phyloP scores from a whole-genome alignment of 768 basidiomycete species.

The Xanthoconium purpureum region DNA sequence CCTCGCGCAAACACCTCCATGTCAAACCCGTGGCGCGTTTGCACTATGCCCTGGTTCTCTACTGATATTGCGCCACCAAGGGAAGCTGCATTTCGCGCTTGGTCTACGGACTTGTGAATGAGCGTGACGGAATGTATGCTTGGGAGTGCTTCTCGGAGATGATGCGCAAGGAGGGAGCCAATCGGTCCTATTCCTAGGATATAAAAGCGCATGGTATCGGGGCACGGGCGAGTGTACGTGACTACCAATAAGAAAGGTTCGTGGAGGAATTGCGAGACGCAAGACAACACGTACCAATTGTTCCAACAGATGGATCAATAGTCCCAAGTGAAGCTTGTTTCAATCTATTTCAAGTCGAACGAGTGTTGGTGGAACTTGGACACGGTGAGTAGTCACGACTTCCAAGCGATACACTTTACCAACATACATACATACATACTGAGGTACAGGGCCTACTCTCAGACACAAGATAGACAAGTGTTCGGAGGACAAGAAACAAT shows the following conservation, averaged over 20 bases:
- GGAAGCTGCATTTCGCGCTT: constrained; percentile 35
- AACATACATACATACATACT: too few relatives aligned
- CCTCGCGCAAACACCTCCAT: constrained; percentile 46
- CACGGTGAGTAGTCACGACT: too few relatives aligned
- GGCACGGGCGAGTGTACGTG: neutral
- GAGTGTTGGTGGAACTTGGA: too few relatives aligned
- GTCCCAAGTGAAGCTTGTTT: neutral
- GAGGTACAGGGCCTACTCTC: too few relatives aligned
- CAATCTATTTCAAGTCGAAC: neutral
- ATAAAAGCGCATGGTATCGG: constrained; percentile 56
- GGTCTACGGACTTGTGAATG: constrained; percentile 55
- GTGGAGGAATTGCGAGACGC: neutral
- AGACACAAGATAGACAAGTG: too few relatives aligned
- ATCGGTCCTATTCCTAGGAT: constrained; percentile 79
- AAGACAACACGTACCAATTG: neutral
- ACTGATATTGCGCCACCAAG: constrained; percentile 42
- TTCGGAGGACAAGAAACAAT: too few relatives aligned
- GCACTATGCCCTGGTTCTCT: constrained; percentile 47
- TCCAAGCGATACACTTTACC: too few relatives aligned
- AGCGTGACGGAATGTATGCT: constrained; percentile 56
- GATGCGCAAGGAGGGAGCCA: constrained; percentile 77
- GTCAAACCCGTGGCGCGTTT: constrained; percentile 43
- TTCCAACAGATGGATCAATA: neutral
- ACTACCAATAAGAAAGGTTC: neutral
- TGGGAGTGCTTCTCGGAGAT: constrained; percentile 65